Base-by-base conservation (phyloP, 768 basidiomycete species). In the Russula vinacea region DNA sequence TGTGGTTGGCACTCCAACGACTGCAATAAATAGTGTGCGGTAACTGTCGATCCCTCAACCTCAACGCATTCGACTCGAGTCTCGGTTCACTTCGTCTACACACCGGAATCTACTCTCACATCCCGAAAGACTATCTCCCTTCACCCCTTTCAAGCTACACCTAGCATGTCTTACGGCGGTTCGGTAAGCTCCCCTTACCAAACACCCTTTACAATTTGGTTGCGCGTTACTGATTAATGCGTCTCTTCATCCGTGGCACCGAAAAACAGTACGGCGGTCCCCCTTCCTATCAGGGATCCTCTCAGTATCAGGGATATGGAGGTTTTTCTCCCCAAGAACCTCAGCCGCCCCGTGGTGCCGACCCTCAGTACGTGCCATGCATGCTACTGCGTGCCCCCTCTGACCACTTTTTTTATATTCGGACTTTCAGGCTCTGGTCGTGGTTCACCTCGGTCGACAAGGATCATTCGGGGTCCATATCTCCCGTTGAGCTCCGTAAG, bases 401-500 rank as follows among this genome's bases (percentile, higher is more conserved):
- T 29, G 22, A 64, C 45, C 2, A 19, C 33, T 26, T 17, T 29
- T 22, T 0, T 26, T 17, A 5, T 11, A 22, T 33, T 19, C 24
- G 19, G 19, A 17, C 42, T 63, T 58, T 11, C 50, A 92, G 90
- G 70, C 71, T 92, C 8, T 91, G 89, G 88, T 74, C 67, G 56
- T 89, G 88, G 87, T 93, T 92, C 74, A 66, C 70, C 24, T 73
- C 84, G 13, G 90, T 92, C 24, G 90, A 92, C 73, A 73, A 74
- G 1, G 84, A 92, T 73, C 71, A 84, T 75, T 89, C 88, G 8
- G 87, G 86, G 0, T 76, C 79, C 61, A 90, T 93, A 70, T 79
- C 79, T 54, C 83, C 85, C 5, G 65, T 66, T 3, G 90, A 92
- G 71, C 82, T 92, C 17, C 82, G 89, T 90, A 70, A 67, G 88